These are phyloP conservation scores for Botrytis squamosa DNA, from an alignment of 2,329 filamentous ascomycete species.

Conservation along the genomic window DNA sequence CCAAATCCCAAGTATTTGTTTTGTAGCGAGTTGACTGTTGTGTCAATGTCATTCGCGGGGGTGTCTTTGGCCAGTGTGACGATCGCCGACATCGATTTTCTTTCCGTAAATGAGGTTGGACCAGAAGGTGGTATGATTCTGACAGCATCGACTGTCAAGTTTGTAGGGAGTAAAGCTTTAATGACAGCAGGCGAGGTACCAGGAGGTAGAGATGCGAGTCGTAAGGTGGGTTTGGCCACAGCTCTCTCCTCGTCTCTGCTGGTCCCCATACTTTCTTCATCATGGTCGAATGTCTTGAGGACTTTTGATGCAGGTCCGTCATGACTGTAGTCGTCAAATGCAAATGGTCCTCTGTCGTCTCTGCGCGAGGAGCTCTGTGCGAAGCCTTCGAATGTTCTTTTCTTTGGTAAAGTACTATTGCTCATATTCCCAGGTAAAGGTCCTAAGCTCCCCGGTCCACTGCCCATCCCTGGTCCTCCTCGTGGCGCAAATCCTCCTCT, in stretches of 20 bases:
- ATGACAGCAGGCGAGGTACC: slow-evolving; percentile 58
- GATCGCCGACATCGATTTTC: slow-evolving; percentile 73
- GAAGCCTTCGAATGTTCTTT: slow-evolving; percentile 52
- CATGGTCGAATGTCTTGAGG: slow-evolving; percentile 41
- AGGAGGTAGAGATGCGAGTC: slow-evolving; percentile 60
- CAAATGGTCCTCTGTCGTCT: slow-evolving; percentile 37
- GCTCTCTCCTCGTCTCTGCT: slow-evolving; percentile 54
- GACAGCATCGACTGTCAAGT: slow-evolving; percentile 68
- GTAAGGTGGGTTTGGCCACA: slow-evolving; percentile 60
- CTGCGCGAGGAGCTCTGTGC: slow-evolving; percentile 39
- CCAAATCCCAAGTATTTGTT: slow-evolving; percentile 84
- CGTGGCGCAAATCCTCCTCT: slow-evolving; percentile 38
- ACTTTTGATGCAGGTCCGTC: slow-evolving; percentile 31
- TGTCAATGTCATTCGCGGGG: slow-evolving; percentile 78
- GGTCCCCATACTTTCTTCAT: slow-evolving; percentile 41
- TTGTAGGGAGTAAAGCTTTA: slow-evolving; percentile 58
- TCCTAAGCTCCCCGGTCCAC: slow-evolving; percentile 62
- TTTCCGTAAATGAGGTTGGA: slow-evolving; percentile 54
- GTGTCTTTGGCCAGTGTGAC: slow-evolving; percentile 80
- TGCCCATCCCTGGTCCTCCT: slow-evolving; percentile 36
- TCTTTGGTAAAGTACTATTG: slow-evolving; percentile 42
- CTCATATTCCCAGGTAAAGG: slow-evolving; percentile 49
- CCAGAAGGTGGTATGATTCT: slow-evolving; percentile 62
- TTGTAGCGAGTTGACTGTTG: slow-evolving; percentile 72
- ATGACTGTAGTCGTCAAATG: slow-evolving; percentile 38